Conservation (phyloP, 2,329 filamentous ascomycete genomes). For the Talaromyces piceae region DNA sequence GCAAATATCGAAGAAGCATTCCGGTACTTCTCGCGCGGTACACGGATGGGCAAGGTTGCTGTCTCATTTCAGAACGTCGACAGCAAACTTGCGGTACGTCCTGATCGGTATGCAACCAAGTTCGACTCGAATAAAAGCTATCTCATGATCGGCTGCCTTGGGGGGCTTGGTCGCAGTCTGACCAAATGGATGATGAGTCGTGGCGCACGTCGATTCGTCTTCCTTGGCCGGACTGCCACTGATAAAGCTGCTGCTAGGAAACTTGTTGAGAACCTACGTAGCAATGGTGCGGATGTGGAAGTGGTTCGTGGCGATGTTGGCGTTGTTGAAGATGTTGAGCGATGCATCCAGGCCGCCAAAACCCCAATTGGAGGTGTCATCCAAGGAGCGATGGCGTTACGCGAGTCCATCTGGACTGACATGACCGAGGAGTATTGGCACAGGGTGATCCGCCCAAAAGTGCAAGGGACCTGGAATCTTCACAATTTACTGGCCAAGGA, state of each 20-base stretch:
- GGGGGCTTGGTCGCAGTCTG: constrained; percentile 24
- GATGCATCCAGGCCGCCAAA: neutral
- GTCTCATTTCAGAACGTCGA: too few species aligned
- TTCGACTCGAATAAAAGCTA: constrained; percentile 13
- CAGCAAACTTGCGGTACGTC: too few species aligned
- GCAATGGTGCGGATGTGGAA: too few species aligned
- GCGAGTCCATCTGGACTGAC: neutral
- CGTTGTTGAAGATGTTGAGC: neutral
- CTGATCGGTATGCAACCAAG: too few species aligned
- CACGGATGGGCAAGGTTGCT: too few species aligned
- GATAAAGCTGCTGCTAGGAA: neutral
- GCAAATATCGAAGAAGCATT: too few species aligned
- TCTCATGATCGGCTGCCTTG: constrained; percentile 23
- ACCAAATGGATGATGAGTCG: constrained; percentile 23
- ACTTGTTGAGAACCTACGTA: too few species aligned
- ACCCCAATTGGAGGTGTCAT: neutral
- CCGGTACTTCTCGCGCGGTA: too few species aligned
- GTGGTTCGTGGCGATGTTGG: neutral
- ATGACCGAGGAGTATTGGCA: neutral
- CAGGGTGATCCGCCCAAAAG: neutral
- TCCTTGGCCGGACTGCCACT: neutral
- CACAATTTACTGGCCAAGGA: neutral
- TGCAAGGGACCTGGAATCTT: constrained; percentile 2
- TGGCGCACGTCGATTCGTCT: constrained; percentile 22
- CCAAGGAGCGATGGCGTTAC: neutral